These are phyloP conservation scores for Metschnikowia matae DNA, from an alignment of 805 yeast genomes.

Conservation along the genomic window DNA sequence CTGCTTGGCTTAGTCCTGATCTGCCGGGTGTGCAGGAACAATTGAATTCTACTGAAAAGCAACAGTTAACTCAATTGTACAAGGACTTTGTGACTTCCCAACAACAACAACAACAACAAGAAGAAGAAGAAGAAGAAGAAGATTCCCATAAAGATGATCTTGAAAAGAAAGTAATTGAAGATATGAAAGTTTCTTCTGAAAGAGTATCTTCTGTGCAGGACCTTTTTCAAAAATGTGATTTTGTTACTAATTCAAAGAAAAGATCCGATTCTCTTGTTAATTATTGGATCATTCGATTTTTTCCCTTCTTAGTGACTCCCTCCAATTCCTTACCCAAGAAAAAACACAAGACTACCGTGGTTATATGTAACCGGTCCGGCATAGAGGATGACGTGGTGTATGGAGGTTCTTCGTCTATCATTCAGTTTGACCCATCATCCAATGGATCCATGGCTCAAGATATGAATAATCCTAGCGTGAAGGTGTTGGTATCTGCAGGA, in stretches of 20 bases:
- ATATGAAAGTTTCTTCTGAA: too few relatives aligned
- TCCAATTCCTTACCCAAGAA: conserved; percentile 22
- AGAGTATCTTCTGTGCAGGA: neutral
- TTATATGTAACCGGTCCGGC: conserved; percentile 72
- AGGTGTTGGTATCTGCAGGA: conserved; percentile 52
- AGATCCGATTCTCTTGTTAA: conserved; percentile 32
- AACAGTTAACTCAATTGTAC: neutral
- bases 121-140: too few relatives aligned
- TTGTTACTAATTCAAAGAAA: conserved; percentile 3
- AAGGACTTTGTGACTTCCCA: neutral
- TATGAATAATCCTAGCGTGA: conserved; percentile 41
- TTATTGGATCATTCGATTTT: conserved; percentile 73
- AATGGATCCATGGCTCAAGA: conserved; percentile 35
- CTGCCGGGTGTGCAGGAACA: conserved; percentile 38
- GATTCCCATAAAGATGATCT: too few relatives aligned
- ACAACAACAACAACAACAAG: too few relatives aligned
- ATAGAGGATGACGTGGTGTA: conserved; percentile 65
- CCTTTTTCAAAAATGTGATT: neutral
- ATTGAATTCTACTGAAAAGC: neutral
- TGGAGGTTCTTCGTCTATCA: conserved; percentile 61
- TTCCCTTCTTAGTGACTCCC: conserved; percentile 52
- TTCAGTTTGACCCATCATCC: conserved; percentile 41
- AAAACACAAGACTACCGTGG: conserved; percentile 31
- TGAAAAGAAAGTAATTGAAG: too few relatives aligned
- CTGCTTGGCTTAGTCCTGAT: conserved; percentile 73